Evolutionary conservation across 2,329 filamentous ascomycete genomes (phyloP), one percentile per base, ranked within the genome.

Genomic region (Aspergillus floridensis): DNA sequence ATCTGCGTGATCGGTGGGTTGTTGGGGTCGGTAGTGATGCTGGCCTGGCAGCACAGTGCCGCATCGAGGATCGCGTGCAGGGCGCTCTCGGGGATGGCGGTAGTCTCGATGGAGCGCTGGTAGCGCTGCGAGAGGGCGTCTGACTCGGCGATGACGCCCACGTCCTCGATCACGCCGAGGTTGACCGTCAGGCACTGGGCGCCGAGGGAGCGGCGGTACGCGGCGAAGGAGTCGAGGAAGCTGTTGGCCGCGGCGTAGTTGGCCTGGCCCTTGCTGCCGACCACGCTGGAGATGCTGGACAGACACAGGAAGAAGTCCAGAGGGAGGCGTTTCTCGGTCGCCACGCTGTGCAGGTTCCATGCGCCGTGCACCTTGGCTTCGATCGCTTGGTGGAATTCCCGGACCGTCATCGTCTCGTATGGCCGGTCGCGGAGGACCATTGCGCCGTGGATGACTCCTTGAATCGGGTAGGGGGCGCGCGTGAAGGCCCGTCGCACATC

Each of bases 361-460:
- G 62, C 58, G n/a, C 62, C 62, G 6, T 59, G n/a, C 3, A 70
- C 63, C 59, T 79, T 80, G 1, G 73, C 68, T 22, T 63, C 59
- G 1, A 74, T 60, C 0, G 71, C 67, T 0, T 57, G 60, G 4
- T 63, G 66, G 62, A 69, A 79, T 35, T 77, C 68, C 1, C 68
- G 61, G 29, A 67, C 67, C 0, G 61, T 68, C 72, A 78, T 76
- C 6, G 74, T 51, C 21, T 60, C 51, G 32, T 50, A 72, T 2
- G 58, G 51, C 54, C 63, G 52, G 46, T 60, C 57, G 5, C 57
- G 57, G 4, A 65, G 46, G 4, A 65, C 58, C 62, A 64, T 64
- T 12, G 62, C 58, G 3, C 61, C 63, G 26, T 66, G 65, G 12
- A 67, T 57, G 2, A 67, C 51, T 2, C 65, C 65, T 2, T 12